Base-by-base conservation (phyloP, 2,329 filamentous ascomycete genomes). In the Hypoxylon sp. region DNA sequence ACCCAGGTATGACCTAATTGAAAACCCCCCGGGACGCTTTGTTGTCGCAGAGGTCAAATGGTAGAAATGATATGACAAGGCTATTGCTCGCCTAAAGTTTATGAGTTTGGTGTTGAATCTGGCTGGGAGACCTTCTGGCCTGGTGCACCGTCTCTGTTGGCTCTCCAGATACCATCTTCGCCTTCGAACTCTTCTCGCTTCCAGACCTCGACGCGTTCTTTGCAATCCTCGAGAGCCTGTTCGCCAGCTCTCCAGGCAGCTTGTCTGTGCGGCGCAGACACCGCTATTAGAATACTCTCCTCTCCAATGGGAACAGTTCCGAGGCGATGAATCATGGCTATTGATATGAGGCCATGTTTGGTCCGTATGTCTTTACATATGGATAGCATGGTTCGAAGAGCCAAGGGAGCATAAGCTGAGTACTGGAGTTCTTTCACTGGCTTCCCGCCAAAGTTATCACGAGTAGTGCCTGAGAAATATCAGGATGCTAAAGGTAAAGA, bases 151-250 rank as follows among this genome's bases (percentile, higher is more conserved):
- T 96, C 91, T 59, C 87, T 75, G 73, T 97, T 97, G 54, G 89
- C 90, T 73, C 91, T 86, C 92, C 92, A 97, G 32, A 94, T 81
- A 5, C 86, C 89, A 57, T 88, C 87, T 15, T 85, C 87, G 1
- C 82, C 87, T 34, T 81, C 84, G 76, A 97, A 97, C 69, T 91
- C 88, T 75, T 97, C 93, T 59, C 85, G 78, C 75, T 97, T 97
- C 93, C 93, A 97, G 30, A 99, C 87, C 76, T 99, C 94, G n/a
- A 90, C 90, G 60, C 80, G 84, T 46, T 82, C 83, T 75, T 97
- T 99, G 67, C 90, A 91, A 68, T 83, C 76, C 75, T 97, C 93
- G 51, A 97, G 74, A 23, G 91, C 89, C 73, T 95, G 90, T 75
- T 97, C 93, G 0, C 90, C 93, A 0, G 89, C 93, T 63, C 77